Evolutionary conservation across 2,329 filamentous ascomycete species (phyloP).

Genomic region (Salinomyces thailandicus): DNA sequence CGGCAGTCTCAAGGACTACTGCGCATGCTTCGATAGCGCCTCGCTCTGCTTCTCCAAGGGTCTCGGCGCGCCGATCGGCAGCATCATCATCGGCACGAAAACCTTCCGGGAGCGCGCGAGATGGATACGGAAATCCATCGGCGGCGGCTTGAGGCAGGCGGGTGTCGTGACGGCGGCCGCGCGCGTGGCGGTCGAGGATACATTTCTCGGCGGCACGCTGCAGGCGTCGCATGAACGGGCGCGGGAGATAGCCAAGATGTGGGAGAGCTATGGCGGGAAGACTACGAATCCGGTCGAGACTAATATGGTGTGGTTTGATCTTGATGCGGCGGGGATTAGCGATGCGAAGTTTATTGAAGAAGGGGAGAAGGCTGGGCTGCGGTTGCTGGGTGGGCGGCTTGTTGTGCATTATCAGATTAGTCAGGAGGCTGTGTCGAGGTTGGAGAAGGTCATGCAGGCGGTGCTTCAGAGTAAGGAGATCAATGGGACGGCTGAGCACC

Average conservation of each 20-base stretch:
- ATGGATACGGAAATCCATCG: slow-evolving; percentile 72
- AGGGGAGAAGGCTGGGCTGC: slow-evolving; percentile 48
- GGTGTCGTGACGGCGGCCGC: slow-evolving; percentile 69
- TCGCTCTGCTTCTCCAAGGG: slow-evolving; percentile 75
- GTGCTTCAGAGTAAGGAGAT: slow-evolving; percentile 21
- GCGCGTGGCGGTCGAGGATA: slow-evolving; percentile 66
- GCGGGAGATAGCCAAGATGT: slow-evolving; percentile 51
- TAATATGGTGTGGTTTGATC: slow-evolving; percentile 85
- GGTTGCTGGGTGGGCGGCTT: slow-evolving; percentile 46
- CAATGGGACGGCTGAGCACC: slow-evolving; percentile 16
- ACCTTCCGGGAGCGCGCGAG: slow-evolving; percentile 54
- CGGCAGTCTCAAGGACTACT: slow-evolving; percentile 56
- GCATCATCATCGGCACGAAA: slow-evolving; percentile 54
- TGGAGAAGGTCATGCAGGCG: slow-evolving; percentile 46
- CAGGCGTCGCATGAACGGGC: slow-evolving; percentile 52
- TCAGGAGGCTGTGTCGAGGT: slow-evolving; percentile 48
- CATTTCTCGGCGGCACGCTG: slow-evolving; percentile 59
- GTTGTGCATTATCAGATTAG: slow-evolving; percentile 66
- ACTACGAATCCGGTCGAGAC: slow-evolving; percentile 63
- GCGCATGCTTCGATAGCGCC: slow-evolving; percentile 60
- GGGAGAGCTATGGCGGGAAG: slow-evolving; percentile 59
- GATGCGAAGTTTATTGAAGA: slow-evolving; percentile 44
- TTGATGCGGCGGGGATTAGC: slow-evolving; percentile 49
- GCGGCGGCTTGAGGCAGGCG: slow-evolving; percentile 65
- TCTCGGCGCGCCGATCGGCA: slow-evolving; percentile 69